Conservation (phyloP, 2,329 filamentous ascomycete genomes). For the Aspergillus fischeri region DNA sequence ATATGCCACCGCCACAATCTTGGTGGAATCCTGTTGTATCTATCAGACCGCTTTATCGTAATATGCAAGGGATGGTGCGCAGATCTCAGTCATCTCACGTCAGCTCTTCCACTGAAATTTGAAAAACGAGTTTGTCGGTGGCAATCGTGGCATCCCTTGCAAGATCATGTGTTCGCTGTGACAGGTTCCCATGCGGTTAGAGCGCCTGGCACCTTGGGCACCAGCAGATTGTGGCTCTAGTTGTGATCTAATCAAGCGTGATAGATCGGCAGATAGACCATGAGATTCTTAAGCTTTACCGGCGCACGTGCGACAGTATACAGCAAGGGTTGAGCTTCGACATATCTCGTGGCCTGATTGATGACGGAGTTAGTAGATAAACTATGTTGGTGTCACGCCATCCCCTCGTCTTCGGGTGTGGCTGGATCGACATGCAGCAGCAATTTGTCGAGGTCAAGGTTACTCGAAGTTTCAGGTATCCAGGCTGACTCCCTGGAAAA, state of each 20-base stretch:
- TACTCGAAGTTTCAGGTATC: neutral
- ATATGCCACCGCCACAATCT: neutral
- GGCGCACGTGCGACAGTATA: neutral
- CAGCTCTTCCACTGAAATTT: neutral
- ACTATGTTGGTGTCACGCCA: neutral
- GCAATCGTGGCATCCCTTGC: neutral
- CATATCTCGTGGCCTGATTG: neutral
- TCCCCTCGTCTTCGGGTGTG: neutral
- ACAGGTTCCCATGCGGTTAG: neutral
- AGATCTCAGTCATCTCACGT: neutral
- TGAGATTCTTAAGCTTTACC: neutral
- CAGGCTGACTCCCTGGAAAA: no score
- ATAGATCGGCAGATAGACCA: neutral
- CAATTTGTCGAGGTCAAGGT: neutral
- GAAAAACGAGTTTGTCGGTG: neutral
- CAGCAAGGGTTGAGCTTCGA: neutral
- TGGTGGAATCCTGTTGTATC: neutral
- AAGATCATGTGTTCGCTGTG: neutral
- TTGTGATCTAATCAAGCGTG: no score
- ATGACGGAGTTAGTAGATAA: neutral
- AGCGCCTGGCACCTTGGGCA: no score
- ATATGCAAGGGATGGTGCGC: neutral
- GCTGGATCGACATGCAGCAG: neutral
- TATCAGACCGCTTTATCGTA: neutral
- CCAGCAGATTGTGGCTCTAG: no score